Evolutionary conservation across 352 stramenopile species (phyloP), one percentile per base, ranked within the genome.

Genomic region (Phytophthora chlamydospora): DNA sequence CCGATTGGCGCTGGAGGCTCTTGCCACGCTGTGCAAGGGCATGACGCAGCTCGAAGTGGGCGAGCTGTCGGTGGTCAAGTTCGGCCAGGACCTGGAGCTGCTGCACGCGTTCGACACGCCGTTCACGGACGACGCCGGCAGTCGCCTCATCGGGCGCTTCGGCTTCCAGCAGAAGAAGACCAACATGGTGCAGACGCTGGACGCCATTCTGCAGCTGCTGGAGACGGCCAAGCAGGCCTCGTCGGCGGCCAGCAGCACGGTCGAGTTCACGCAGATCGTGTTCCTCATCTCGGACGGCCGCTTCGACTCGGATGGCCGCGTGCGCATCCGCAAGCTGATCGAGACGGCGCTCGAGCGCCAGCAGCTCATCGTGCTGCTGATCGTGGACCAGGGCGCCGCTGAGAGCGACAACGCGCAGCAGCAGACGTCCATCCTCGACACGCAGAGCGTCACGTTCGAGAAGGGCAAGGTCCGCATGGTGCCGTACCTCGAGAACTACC

Each of bases 401-500:
- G 59, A 77, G 17, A 58, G 56, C 14, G 38, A 78, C 31, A 52
- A 53, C 31, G 32, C 36, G 21, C n/a, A 52, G 13, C 36, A 69
- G 33, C 73, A 82, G 40, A 97, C 97, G 24, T 99, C 94, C 33
- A 99, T 99, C 55, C 63, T 99, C 27, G 95, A 99, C 56, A 99
- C 98, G 61, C 98, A 99, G 80, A 97, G 97, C 56, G 96, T 99
- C 27, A 94, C 87, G 38, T 99, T 99, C 73, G 76, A 86, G 43
- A 97, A 98, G 47, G 97, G 97, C 39, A 98, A 98, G 62, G 90
- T 98, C 44, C 84, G 95, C 58, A 97, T 99, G 70, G 98, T 95
- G 49, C 82, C 90, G 19, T 99, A 99, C 81, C 90, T 99, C 32
- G 98, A 99, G 60, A 98, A 99, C 78, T 99, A 99, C 69, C 98